These are phyloP conservation scores for Rhododendron griersonianum DNA, from an alignment of 148 eudicot species.

Conservation along the genomic window DNA sequence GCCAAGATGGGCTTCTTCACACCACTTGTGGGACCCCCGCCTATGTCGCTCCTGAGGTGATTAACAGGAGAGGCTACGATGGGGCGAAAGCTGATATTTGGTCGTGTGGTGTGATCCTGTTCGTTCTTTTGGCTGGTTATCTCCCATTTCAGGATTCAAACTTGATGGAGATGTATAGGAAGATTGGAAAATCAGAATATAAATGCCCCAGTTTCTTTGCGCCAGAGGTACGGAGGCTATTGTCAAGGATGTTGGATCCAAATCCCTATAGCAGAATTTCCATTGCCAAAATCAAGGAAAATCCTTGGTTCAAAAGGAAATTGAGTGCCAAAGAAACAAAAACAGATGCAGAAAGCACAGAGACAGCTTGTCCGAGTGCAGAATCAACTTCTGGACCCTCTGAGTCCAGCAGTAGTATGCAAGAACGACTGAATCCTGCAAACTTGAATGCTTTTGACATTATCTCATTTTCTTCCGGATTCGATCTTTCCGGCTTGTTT, in stretches of 20 bases:
- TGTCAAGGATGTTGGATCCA: constrained; percentile 58
- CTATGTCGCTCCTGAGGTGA: constrained; percentile 82
- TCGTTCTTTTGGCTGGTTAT: constrained; percentile 75
- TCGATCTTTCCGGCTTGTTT: constrained; percentile 60
- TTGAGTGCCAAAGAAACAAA: constrained; percentile 25
- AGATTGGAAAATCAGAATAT: constrained; percentile 63
- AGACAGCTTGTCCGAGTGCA: constrained; percentile 5
- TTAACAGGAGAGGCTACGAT: constrained; percentile 69
- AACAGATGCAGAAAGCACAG: constrained; percentile 10
- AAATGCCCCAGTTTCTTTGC: constrained; percentile 60
- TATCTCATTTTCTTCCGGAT: constrained; percentile 67
- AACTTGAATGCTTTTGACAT: constrained; percentile 77
- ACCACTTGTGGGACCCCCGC: constrained; percentile 93
- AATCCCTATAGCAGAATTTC: constrained; percentile 62
- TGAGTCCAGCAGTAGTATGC: constrained; percentile 9
- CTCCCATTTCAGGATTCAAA: constrained; percentile 84
- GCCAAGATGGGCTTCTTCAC: constrained; percentile 72
- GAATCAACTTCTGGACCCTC: constrained; percentile 37
- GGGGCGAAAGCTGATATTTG: constrained; percentile 79
- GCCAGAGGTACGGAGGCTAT: constrained; percentile 41
- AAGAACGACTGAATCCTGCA: constrained; percentile 32
- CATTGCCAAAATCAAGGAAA: constrained; percentile 53
- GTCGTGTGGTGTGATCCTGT: constrained; percentile 88
- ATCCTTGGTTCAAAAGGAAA: constrained; percentile 50
- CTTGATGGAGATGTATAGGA: constrained; percentile 77